Evolutionary conservation across 23 red algal species (phyloP).

Genomic region (Rhodosorus marinus): DNA sequence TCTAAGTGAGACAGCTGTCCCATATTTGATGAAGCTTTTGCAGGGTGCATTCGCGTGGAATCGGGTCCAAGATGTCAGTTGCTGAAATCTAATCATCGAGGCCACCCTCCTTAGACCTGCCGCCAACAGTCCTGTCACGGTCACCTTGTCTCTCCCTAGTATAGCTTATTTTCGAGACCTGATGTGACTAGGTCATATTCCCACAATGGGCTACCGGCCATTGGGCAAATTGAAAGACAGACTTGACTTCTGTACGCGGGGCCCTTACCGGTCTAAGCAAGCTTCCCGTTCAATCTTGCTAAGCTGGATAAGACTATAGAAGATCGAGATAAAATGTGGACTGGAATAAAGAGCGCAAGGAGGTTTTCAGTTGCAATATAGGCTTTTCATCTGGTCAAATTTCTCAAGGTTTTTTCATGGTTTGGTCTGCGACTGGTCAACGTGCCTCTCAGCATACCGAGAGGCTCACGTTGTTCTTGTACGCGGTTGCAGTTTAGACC

Average conservation of each 20-base stretch:
- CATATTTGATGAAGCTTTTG: neutral
- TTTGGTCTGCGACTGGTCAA: neutral
- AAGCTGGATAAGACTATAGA: slow-evolving; percentile 62
- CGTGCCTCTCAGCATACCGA: too few relatives aligned
- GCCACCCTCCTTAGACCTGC: too few relatives aligned
- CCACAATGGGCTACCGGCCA: neutral
- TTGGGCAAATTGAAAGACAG: slow-evolving; percentile 72
- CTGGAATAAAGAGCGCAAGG: slow-evolving; percentile 8
- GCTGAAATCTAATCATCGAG: neutral
- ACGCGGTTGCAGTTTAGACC: too few relatives aligned
- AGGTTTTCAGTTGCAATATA: neutral
- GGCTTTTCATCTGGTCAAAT: neutral
- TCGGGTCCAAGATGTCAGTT: neutral
- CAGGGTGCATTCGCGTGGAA: neutral
- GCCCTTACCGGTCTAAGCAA: slow-evolving; percentile 47
- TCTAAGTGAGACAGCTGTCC: neutral
- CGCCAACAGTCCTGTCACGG: too few relatives aligned
- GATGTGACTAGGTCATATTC: neutral
- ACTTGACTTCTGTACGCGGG: slow-evolving; percentile 64
- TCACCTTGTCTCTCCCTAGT: too few relatives aligned
- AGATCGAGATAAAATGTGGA: slow-evolving; percentile 81
- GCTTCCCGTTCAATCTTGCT: slow-evolving; percentile 35
- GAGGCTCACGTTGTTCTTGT: too few relatives aligned
- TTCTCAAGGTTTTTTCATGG: neutral
- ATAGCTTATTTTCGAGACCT: too few relatives aligned